Evolutionary conservation across 768 basidiomycete species (phyloP).

Genomic region (Lactarius psammicola): DNA sequence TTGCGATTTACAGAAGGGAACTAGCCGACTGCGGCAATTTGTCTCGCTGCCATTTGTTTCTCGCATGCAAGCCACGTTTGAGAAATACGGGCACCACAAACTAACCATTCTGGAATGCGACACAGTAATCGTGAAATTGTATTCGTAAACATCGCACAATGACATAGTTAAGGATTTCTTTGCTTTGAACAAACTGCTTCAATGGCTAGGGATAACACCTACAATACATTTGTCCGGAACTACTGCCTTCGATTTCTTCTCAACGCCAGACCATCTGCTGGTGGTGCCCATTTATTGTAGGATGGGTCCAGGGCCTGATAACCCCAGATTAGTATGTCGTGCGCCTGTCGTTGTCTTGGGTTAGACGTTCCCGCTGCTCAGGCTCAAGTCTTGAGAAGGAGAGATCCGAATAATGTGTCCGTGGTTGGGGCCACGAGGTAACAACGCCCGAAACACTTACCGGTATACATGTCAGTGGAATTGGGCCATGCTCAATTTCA

Average conservation of each 20-base stretch:
- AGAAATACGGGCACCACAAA: slow-evolving; percentile 9
- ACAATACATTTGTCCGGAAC: neutral
- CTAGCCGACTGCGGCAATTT: neutral
- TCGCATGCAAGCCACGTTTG: neutral
- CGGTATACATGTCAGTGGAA: neutral
- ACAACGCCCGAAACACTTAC: neutral
- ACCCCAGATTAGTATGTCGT: neutral
- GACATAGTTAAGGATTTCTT: slow-evolving; percentile 4
- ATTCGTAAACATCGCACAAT: slow-evolving; percentile 15
- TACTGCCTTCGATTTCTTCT: neutral
- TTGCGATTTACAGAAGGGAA: slow-evolving; percentile 62
- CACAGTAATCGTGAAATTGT: slow-evolving; percentile 2
- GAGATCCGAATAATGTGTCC: neutral
- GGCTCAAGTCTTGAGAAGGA: neutral
- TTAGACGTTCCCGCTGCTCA: neutral
- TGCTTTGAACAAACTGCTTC: neutral
- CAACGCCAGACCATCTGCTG: neutral
- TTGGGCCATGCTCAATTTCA: neutral
- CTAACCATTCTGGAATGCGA: neutral
- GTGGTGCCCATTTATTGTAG: neutral
- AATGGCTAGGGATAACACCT: neutral
- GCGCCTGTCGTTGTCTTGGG: neutral
- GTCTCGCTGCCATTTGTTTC: neutral
- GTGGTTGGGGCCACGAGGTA: neutral
- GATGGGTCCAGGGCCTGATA: neutral